A percentile compares a stretch with the other conserved stretches of the same genome.
Evolutionary conservation across 768 basidiomycete genomes (phyloP).

Genomic region (Trametes cingulata): DNA sequence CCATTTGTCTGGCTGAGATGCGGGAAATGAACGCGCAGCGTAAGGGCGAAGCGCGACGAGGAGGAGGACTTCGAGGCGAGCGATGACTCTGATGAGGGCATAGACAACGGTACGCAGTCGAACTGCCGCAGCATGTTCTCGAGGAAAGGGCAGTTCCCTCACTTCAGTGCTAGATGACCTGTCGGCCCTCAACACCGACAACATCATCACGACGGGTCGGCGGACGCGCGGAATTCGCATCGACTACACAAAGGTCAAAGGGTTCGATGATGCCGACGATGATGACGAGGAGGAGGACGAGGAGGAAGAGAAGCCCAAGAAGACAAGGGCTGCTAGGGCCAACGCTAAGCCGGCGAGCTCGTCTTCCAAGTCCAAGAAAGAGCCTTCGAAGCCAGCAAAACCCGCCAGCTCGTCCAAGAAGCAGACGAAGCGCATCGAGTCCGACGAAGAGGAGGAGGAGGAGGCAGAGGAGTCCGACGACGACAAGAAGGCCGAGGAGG

Average conservation of each 20-base stretch:
- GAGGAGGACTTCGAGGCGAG: constrained; percentile 30
- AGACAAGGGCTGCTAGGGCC: constrained; percentile 35
- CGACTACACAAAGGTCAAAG: constrained; percentile 58
- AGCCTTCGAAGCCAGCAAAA: constrained; percentile 22
- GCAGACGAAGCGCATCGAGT: constrained; percentile 22
- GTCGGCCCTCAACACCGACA: constrained; percentile 61
- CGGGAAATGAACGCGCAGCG: background rate
- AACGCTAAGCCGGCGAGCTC: constrained; percentile 6
- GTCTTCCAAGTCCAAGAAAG: constrained; percentile 18
- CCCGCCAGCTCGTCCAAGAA: constrained; percentile 20
- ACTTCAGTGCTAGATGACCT: constrained; percentile 23
- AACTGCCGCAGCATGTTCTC: background rate
- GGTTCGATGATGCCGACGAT: constrained; percentile 24
- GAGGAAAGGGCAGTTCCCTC: too few species aligned
- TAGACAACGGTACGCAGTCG: constrained; percentile 28
- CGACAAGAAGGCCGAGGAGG: constrained; percentile 45
- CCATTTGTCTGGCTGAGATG: background rate
- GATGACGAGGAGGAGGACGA: constrained; percentile 48
- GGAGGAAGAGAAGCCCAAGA: constrained; percentile 47
- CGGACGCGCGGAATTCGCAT: constrained; percentile 74
- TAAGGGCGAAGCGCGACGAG: constrained; percentile 32
- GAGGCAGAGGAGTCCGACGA: constrained; percentile 40
- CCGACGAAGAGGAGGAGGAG: constrained; percentile 52
- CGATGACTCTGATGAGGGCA: constrained; percentile 25
- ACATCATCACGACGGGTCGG: constrained; percentile 52